Evolutionary conservation across 2,329 filamentous ascomycete genomes (phyloP).

Genomic region (Aspergillus sp.): DNA sequence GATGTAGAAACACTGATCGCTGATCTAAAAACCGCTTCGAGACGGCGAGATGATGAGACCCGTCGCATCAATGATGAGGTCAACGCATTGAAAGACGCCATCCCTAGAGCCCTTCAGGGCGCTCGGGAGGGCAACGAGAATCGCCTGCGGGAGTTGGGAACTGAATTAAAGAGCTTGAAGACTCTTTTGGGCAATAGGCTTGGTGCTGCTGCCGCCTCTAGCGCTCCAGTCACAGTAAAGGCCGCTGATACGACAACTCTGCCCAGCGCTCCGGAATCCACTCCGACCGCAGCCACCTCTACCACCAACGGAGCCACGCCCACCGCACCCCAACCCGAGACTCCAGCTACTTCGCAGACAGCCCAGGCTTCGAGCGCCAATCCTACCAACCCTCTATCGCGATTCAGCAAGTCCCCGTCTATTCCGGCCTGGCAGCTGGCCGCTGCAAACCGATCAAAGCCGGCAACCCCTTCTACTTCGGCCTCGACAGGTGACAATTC

Average conservation of each 20-base stretch:
- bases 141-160: constrained; percentile 80
- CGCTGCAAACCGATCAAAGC: constrained; percentile 59
- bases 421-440: constrained; percentile 83
- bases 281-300: constrained; percentile 26
- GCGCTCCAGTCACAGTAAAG: constrained; percentile 37
- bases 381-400: constrained; percentile 53
- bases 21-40: constrained; percentile 80
- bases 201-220: constrained; percentile 38
- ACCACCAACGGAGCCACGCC: constrained; percentile 34
- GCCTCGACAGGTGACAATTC: constrained; percentile 19
- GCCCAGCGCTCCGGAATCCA: constrained; percentile 28
- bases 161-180: constrained; percentile 90
- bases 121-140: constrained; percentile 84
- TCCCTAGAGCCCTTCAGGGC: constrained; percentile 85
- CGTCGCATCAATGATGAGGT: constrained; percentile 87
- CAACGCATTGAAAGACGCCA: constrained; percentile 76
- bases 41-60: constrained; percentile 83
- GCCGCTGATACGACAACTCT: constrained; percentile 33
- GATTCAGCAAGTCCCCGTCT: constrained; percentile 61
- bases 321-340: constrained; percentile 33
- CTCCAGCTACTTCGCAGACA: constrained; percentile 34
- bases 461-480: constrained; percentile 30
- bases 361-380: constrained; percentile 37
- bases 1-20: constrained; percentile 84
- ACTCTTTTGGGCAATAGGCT: constrained; percentile 74